A percentile compares a stretch with the other conserved stretches of the same genome.
Conservation (phyloP, 495 filamentous ascomycete genomes). For the Bacidia gigantensis region DNA sequence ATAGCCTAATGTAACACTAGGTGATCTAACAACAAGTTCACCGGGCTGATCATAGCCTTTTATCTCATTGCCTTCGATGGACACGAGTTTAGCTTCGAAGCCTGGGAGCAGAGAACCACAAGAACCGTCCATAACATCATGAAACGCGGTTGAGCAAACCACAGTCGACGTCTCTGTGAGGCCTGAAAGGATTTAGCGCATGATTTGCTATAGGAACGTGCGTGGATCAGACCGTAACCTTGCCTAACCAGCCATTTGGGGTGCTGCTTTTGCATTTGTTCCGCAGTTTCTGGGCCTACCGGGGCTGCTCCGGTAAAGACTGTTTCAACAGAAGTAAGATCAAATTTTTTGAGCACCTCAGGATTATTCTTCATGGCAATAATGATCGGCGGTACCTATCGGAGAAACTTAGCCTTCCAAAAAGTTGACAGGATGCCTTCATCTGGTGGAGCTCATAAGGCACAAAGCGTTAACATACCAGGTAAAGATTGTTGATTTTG, state of each 20-base stretch:
- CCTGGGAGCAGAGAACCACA: slow-evolving; percentile 61
- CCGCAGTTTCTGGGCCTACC: slow-evolving; percentile 62
- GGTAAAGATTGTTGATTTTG: slow-evolving; percentile 53
- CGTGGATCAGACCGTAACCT: slow-evolving; percentile 51
- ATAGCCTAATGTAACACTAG: slow-evolving; percentile 70
- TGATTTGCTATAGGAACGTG: not conserved
- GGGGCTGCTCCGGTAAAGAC: slow-evolving; percentile 79
- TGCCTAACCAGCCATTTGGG: slow-evolving; percentile 58
- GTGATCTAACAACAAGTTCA: slow-evolving; percentile 64
- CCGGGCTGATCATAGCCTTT: slow-evolving; percentile 62
- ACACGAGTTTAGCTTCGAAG: slow-evolving; percentile 53
- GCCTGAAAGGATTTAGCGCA: slow-evolving; percentile 28
- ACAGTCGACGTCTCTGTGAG: slow-evolving; percentile 75
- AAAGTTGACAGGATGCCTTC: too few relatives aligned
- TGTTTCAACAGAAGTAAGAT: slow-evolving; percentile 52
- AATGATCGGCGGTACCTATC: slow-evolving; percentile 72
- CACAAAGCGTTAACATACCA: slow-evolving; percentile 45
- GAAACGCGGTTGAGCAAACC: slow-evolving; percentile 46
- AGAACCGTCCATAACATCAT: slow-evolving; percentile 59
- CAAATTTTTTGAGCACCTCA: slow-evolving; percentile 49
- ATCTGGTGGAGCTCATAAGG: too few relatives aligned
- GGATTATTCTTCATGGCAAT: slow-evolving; percentile 62
- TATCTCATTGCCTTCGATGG: slow-evolving; percentile 62
- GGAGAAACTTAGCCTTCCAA: not conserved
- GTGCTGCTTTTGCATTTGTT: slow-evolving; percentile 48